Base-by-base conservation (phyloP, 108 stramenopile genomes). In the Cylindrotheca closterium region DNA sequence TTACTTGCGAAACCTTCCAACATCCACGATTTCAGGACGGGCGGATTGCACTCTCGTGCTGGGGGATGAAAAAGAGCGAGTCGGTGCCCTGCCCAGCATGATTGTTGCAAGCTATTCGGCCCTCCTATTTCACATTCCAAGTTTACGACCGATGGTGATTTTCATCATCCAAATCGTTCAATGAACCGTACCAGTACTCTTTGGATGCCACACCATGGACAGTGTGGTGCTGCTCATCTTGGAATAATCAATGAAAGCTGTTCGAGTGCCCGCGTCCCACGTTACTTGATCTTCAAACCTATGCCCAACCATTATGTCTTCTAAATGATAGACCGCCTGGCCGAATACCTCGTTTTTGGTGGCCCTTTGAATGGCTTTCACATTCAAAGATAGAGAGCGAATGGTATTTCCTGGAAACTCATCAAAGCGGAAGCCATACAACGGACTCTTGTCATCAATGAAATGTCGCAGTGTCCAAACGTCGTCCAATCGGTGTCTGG, bases 391-490 rank as follows among this genome's bases (percentile, higher is more conserved):
- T 27, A 63, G 30, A 1, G 27, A 30, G n/a, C n/a, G 10, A 22
- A 63, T 51, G 50, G 23, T 50, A 18, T 52, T 51, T 18, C 30
- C 63, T 1, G 50, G 50, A 3, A 45, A 45, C 30, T 63, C 50
- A 24, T 24, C 28, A 63, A 50, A 30, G 4, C 26, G 4, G 2
- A 63, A 50, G 30, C 63, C 63, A 51, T 30, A 63, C 12, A 91
- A 47, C 25, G 86, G 89, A 19, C 80, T 82, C 34, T 72, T 56
- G 17, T 68, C 67, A 65, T 91, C 80, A 51, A 91, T 47, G 10
- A 60, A 63, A 53, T 91, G 89, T 12, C 84, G 75, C 24, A 79
- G 37, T 24, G 54, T 80, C 89, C 89, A 90, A 1, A 84, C 60
- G 17, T 31, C 30, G 1, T 51, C 63, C 26, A 2, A 42, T 7